Evolutionary conservation across 306 rosid genomes (phyloP), one percentile per base, ranked within the genome.

Genomic region (Casuarina cunninghamiana): DNA sequence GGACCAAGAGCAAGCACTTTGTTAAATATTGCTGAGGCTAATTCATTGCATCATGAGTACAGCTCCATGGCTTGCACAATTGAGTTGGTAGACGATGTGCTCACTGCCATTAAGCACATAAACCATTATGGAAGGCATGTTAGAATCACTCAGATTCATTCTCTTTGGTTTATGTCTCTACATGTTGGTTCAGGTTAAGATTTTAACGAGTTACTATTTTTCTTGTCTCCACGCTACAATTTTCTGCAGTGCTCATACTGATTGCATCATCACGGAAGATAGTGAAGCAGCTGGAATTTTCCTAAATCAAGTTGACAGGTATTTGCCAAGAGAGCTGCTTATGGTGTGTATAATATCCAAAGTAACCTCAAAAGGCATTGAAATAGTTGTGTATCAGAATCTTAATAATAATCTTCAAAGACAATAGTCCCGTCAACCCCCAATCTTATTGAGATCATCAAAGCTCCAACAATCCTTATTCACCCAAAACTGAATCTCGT

Each of bases 31-130:
- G 12, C 77, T 6, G 89, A 87, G 88, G 83, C 87, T 35, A 63
- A 72, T 66, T 81, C 88, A 9, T 85, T 90, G 69, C 93, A 91
- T 84, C 88, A 84, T 4, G 98, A 94, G 81, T 92, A 90, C 73
- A 88, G 93, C 76, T 86, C 92, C 72, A 62, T 89, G 83, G 88
- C 97, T 69, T 94, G 97, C 88, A 83, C 96, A 26, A 74, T 94
- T 66, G 97, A 94, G 85, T 84, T 94, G 57, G 97, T 92, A 46
- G 97, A 89, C 21, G 96, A 94, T 66, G 89, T 94, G 37, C 78
- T 54, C 67, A 84, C 88, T 74, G 98, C 98, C 74, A 87, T 91
- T 83, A 84, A 89, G 63, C 98, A 90, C 86, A 92, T 94, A 74
- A 81, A 86, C 75, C 73, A 77, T 75, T 80, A 89, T 81, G 98